Conservation (phyloP, 1,284 basidiomycete genomes). For the Golubevia pallescens region DNA sequence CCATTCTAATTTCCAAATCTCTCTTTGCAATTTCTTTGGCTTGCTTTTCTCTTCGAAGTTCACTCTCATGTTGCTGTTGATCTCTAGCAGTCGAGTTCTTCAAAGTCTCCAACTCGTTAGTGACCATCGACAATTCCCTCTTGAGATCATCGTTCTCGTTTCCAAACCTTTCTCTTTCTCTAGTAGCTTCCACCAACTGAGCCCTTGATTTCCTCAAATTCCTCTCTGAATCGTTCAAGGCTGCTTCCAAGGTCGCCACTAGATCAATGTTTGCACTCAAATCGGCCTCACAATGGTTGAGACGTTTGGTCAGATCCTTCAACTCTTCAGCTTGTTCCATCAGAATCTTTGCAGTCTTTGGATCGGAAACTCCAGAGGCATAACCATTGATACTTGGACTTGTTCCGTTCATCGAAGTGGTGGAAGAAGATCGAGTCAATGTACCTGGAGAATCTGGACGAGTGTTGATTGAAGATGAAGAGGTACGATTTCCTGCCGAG, state of each 20-base stretch:
- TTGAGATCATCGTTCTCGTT: slow-evolving; percentile 42
- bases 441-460: slow-evolving; percentile 39
- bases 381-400: slow-evolving; percentile 21
- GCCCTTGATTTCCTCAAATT: slow-evolving; percentile 54
- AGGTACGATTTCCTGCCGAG: slow-evolving; percentile 27
- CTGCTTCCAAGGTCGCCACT: slow-evolving; percentile 51
- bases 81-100: slow-evolving; percentile 39
- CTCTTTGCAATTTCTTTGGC: slow-evolving; percentile 45
- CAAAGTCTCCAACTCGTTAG: slow-evolving; percentile 43
- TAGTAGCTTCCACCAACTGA: slow-evolving; percentile 47
- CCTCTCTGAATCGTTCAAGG: slow-evolving; percentile 54
- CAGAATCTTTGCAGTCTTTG: slow-evolving; percentile 33
- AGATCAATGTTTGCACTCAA: slow-evolving; percentile 57
- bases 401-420: slow-evolving; percentile 26
- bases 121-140: slow-evolving; percentile 32
- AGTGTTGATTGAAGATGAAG: slow-evolving; percentile 35
- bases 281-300: slow-evolving; percentile 56
- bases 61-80: slow-evolving; percentile 44
- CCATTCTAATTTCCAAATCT: slow-evolving; percentile 44
- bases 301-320: slow-evolving; percentile 45
- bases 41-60: slow-evolving; percentile 39
- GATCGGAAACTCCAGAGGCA: slow-evolving; percentile 13
- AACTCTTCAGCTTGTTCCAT: slow-evolving; percentile 51
- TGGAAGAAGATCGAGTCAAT: slow-evolving; percentile 43
- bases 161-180: slow-evolving; percentile 42